Percentiles rank a stretch among this genome's conserved stretches.
These are phyloP conservation scores for Talaromyces atroroseus DNA, from an alignment of 2,329 filamentous ascomycete genomes.

Conservation along the genomic window DNA sequence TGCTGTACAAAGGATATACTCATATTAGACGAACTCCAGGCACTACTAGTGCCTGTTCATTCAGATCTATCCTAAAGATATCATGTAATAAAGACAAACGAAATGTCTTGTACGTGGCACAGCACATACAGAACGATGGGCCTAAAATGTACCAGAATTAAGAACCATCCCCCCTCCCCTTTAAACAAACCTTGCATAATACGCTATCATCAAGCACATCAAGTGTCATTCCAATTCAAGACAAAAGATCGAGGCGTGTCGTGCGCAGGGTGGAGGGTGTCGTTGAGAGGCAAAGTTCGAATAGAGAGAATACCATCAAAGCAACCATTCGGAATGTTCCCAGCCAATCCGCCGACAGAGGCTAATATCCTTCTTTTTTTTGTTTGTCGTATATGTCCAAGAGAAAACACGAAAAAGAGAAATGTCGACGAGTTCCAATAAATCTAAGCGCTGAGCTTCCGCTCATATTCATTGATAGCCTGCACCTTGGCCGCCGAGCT, in stretches of 20 bases:
- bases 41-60: background rate
- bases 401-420: background rate
- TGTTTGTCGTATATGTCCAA: background rate
- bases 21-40: background rate
- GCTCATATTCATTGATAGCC: slow-evolving; percentile 41
- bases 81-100: background rate
- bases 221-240: background rate
- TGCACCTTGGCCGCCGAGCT: slow-evolving; percentile 58
- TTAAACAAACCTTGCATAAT: too few species aligned
- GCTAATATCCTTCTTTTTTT: background rate
- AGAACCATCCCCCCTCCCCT: slow-evolving; percentile 7
- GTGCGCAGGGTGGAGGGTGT: background rate
- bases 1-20: background rate
- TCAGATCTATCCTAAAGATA: background rate
- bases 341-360: background rate
- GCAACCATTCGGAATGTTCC: background rate
- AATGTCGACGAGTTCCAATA: background rate
- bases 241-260: background rate
- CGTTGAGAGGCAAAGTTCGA: background rate
- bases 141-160: background rate
- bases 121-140: background rate
- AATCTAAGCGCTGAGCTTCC: slow-evolving; percentile 21
- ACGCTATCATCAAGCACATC: background rate
- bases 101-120: background rate
- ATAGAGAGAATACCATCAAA: background rate